Evolutionary conservation across 2,329 filamentous ascomycete species (phyloP), one percentile per base, ranked within the genome.

Genomic region (Colletotrichum chrysophilum): DNA sequence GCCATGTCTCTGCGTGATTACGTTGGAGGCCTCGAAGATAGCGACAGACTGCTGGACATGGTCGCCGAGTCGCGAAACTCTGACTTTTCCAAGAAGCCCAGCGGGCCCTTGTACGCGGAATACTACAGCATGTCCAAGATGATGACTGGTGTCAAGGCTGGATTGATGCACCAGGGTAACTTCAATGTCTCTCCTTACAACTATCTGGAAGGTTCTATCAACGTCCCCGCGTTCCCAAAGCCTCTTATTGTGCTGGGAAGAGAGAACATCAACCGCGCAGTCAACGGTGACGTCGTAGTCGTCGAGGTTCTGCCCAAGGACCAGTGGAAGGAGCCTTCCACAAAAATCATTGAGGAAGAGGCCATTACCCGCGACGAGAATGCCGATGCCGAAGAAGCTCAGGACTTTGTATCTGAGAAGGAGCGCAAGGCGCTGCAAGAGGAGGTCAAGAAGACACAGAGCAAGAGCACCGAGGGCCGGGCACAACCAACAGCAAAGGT

Each of bases 151-250:
- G 90, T 98, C 71, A 97, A 97, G 87, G 93, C 92, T 67, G 96
- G 96, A 6, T 92, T 95, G 70, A 87, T 99, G 80, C 97, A 99
- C 83, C 96, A 99, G 85, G 97, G 97, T 8, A 93, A 95, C 28
- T 99, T 98, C 87, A 98, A 96, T 81, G 95, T 98, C 32, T 98
- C 97, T 9, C 95, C 95, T 1, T 99, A 98, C 89, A 99, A 99
- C 86, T 99, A 98, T 80, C 89, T 99, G 13, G 97, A 99, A 84
- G 97, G 95, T 3, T 96, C 95, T 1, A 94, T 98, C 77, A 94
- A 96, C 80, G 96, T 98, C 1, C 92, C 96, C 1, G 92, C 96
- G 6, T 99, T 99, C 81, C 94, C 97, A 75, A 97, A 97, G 80
- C 91, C 96, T 2, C 90, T 99, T 34, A 89, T 99, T 18, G 91